Base-by-base conservation (phyloP, 2,329 filamentous ascomycete species). In the Cordyceps cateniannulata region DNA sequence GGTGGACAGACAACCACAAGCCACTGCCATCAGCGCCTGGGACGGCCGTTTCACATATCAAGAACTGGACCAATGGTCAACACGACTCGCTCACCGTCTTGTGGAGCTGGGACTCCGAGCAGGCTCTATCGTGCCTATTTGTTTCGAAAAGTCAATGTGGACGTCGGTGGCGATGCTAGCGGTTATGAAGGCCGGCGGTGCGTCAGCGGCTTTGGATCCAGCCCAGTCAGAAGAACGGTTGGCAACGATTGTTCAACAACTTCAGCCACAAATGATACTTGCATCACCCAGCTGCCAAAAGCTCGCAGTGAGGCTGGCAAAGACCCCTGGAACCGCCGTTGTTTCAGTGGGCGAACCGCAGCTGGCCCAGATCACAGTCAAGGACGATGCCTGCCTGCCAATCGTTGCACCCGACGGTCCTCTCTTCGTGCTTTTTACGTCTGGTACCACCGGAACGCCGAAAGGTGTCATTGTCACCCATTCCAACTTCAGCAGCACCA, bases 131-230 rank as follows among this genome's bases (percentile, higher is more conserved):
- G 61, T 3, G 51, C 62, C 35, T 2, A 44, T 73, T 0, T 70
- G 66, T 44, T 68, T 70, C 18, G 67, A 71, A 22, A 73, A 72
- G 51, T 70, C 67, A 0, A 58, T 58, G 2, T 68, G 65, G 65
- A 65, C 67, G 2, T 57, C 69, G 0, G 66, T 73, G 3, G 65
- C 66, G 4, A 70, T 73, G 60, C 51, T 74, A 0, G 72, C 65
- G 0, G 63, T 72, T 5, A 66, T 72, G 53, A 72, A 71, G 56
- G 62, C 71, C 0, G 73, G 72, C 2, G 72, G 67, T 3, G 71
- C 69, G 0, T 72, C 72, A 20, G 69, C 71, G 1, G 68, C 68
- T 16, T 61, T 74, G 14, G 71, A 72, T 54, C 67, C 66, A 29
- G 60, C 62, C 10, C 61, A 63, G 3, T 62, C 66, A 0, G 51